Evolutionary conservation across 1,284 basidiomycete genomes (phyloP).

Genomic region (Ustilago nuda): DNA sequence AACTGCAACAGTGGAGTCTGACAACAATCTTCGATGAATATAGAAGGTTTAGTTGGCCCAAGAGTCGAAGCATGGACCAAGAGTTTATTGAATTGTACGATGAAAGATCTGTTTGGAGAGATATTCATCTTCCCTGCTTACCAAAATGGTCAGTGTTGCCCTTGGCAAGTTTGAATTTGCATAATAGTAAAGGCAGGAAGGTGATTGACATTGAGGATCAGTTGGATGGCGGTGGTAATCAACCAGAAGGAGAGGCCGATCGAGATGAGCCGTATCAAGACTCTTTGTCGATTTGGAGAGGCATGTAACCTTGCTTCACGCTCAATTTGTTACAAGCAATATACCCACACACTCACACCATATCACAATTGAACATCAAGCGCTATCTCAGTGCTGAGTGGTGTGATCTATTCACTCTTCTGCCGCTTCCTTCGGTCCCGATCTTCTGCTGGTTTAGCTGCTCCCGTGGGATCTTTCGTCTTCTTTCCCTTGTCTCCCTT

Average conservation of each 20-base stretch:
- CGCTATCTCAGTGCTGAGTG: background rate
- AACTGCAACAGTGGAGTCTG: constrained; percentile 73
- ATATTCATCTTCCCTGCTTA: constrained; percentile 35
- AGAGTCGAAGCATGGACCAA: constrained; percentile 73
- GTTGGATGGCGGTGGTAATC: constrained; percentile 12
- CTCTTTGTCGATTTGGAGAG: constrained; percentile 38
- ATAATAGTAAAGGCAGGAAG: constrained; percentile 17
- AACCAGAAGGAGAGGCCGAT: background rate
- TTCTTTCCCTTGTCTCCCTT: constrained; percentile 45
- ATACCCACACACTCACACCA: constrained; percentile 14
- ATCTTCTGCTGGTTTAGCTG: background rate
- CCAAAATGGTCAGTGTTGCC: constrained; percentile 49
- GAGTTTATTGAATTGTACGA: constrained; percentile 73
- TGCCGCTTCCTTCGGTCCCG: constrained; percentile 41
- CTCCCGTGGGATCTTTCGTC: constrained; percentile 16
- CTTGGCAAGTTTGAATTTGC: constrained; percentile 22
- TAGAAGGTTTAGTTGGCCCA: constrained; percentile 72
- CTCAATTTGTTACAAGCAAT: constrained; percentile 1
- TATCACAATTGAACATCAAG: background rate
- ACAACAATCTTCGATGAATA: constrained; percentile 75
- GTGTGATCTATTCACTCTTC: constrained; percentile 47
- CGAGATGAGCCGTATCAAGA: constrained; percentile 4
- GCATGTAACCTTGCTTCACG: constrained; percentile 26
- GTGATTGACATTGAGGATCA: constrained; percentile 21
- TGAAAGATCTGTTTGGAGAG: constrained; percentile 41